Percentiles rank a stretch among this genome's conserved stretches.
Conservation (phyloP, 306 rosid genomes). For the Pyrus bretschneideri region DNA sequence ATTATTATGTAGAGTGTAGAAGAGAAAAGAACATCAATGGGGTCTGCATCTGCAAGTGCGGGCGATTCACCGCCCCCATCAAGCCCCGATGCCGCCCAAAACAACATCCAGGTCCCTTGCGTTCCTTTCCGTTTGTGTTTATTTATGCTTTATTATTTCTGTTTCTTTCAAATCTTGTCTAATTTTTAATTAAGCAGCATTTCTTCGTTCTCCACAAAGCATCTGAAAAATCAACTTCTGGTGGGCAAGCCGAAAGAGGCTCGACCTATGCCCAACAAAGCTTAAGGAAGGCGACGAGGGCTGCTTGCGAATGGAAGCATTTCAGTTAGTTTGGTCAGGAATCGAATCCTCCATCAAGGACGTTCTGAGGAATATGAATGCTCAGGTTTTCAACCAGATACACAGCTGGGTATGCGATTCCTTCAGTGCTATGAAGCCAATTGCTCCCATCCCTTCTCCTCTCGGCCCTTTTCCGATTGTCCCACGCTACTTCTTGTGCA, state of each 20-base stretch:
- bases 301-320: conserved; percentile 40
- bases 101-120: conserved; percentile 18
- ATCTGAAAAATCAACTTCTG: conserved; percentile 13
- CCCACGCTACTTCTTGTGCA: conserved; percentile 24
- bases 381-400: conserved; percentile 50
- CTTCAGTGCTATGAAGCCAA: conserved; percentile 40
- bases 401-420: conserved; percentile 58
- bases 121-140: too few relatives aligned
- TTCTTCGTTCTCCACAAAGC: conserved; percentile 75
- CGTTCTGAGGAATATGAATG: conserved; percentile 54
- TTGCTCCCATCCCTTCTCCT: conserved; percentile 39
- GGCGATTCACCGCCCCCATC: conserved; percentile 13
- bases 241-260: conserved; percentile 35
- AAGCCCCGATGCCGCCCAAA: conserved; percentile 7
- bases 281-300: conserved; percentile 17
- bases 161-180: not conserved
- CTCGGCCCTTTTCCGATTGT: conserved; percentile 58
- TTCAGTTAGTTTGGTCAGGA: conserved; percentile 55
- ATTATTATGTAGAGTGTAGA: not conserved
- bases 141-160: not conserved
- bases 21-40: not conserved
- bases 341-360: conserved; percentile 66
- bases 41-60: not conserved
- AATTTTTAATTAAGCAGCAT: conserved; percentile 29
- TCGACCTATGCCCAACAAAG: conserved; percentile 35